Conservation (phyloP, 305 asterid genomes). For the Euphrasia arctica region DNA sequence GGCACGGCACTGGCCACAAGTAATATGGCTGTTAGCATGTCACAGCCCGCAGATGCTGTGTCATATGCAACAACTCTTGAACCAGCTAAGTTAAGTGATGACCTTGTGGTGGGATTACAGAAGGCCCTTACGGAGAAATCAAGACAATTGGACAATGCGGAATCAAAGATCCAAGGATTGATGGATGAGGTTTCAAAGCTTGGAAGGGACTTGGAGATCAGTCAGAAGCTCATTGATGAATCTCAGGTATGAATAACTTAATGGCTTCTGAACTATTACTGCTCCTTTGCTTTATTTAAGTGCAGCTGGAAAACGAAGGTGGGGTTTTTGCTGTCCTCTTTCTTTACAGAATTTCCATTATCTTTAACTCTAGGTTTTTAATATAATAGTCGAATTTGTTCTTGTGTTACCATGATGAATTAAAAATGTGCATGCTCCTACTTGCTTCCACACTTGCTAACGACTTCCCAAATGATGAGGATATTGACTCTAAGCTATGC, state of each 20-base stretch:
- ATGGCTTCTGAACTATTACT: conserved; percentile 12
- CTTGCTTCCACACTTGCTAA: not conserved
- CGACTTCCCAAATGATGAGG: not conserved
- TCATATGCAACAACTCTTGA: conserved; percentile 40
- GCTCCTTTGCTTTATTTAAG: conserved; percentile 8
- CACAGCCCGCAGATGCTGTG: conserved; percentile 50
- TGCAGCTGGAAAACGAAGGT: not conserved
- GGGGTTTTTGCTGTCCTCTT: not conserved
- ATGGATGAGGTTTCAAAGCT: conserved; percentile 68
- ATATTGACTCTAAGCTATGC: not conserved
- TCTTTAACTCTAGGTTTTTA: not conserved
- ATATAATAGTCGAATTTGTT: conserved; percentile 7
- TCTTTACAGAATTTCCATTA: not conserved
- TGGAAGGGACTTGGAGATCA: conserved; percentile 71
- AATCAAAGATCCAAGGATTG: conserved; percentile 50
- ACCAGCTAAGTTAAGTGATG: conserved; percentile 40
- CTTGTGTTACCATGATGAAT: conserved; percentile 16
- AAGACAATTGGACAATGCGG: conserved; percentile 54
- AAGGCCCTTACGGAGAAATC: conserved; percentile 62
- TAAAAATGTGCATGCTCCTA: not conserved
- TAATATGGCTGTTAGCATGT: conserved; percentile 81
- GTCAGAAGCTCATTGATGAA: conserved; percentile 81
- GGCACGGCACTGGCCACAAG: conserved; percentile 51
- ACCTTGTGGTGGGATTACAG: conserved; percentile 49
- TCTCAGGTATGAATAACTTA: conserved; percentile 69